Evolutionary conservation across 495 filamentous ascomycete species (phyloP), one percentile per base, ranked within the genome.

Genomic region (Evansstolkia leycettana): DNA sequence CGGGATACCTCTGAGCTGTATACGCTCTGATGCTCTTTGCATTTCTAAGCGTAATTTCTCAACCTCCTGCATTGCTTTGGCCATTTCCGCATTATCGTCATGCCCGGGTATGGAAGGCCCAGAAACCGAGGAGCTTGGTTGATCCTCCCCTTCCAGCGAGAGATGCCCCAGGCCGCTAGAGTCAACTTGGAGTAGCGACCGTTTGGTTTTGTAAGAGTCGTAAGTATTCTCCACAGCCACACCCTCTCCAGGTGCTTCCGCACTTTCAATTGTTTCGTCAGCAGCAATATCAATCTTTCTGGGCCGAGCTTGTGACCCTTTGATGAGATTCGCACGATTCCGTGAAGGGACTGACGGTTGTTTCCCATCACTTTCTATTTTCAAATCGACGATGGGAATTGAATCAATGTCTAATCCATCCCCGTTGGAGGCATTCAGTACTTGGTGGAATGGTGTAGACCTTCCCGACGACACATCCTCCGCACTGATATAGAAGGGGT

Each of bases 321-420:
- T 52, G 31, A 17, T 46, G 25, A 42, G 45, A 26, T 40, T 41
- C 27, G 45, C 45, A 20, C 41, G 33, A 30, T 40, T 20, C 1
- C 19, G 12, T 38, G 20, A 13, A 38, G 32, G 7, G 19, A 35
- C 28, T 41, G 33, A 37, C 39, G 30, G 43, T 9, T 33, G 50
- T 43, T 11, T 58, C 30, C 19, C 36, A 26, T 25, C 52, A 33
- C 69, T 71, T 2, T 73, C 75, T 16, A 94, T 64, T 46, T 88
- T 75, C 16, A 98, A 72, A 44, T 92, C 76, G 71, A 98, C 85
- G 41, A 96, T 89, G 1, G 90, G 90, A 40, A 98, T 98, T 10
- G 82, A 72, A 52, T 98, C 90, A 33, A 98, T 71, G 51, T 98
- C 90, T 11, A 94, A 58, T 18, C 76, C 80, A 6, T 78, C 76